phyloP scores from a whole-genome alignment of 2,329 filamentous ascomycete species.

The Zelopaecilomyces penicillatus region DNA sequence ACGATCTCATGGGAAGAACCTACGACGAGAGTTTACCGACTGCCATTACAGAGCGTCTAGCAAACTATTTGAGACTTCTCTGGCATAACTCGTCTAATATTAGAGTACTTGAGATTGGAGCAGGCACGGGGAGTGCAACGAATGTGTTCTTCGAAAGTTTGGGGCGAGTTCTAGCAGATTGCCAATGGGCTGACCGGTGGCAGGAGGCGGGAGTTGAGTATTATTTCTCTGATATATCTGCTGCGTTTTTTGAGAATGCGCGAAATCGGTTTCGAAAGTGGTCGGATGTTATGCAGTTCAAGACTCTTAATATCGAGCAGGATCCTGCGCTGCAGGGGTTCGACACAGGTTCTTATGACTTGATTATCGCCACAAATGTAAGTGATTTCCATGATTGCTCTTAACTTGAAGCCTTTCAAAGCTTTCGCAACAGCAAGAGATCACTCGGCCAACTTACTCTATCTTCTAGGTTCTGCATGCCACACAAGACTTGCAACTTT shows the following conservation, averaged over 20 bases:
- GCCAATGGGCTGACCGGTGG: constrained; percentile 10
- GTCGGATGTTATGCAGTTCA: constrained; percentile 10
- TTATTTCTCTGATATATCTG: constrained; percentile 29
- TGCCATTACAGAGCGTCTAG: constrained; percentile 6
- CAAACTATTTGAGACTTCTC: constrained; percentile 8
- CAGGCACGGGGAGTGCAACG: constrained; percentile 26
- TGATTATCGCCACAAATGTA: constrained; percentile 18
- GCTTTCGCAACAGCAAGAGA: no score
- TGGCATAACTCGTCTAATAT: constrained; percentile 25
- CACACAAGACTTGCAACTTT: no score
- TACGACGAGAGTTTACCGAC: no score
- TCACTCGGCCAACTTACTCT: no score
- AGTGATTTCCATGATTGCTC: background rate
- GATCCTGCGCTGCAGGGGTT: constrained; percentile 9
- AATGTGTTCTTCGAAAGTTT: constrained; percentile 15
- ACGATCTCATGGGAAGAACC: constrained; percentile 4
- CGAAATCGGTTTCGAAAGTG: constrained; percentile 7
- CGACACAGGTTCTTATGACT: constrained; percentile 10
- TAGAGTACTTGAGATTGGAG: constrained; percentile 30
- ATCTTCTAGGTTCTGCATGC: no score
- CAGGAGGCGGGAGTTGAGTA: constrained; percentile 12
- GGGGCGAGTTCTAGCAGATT: constrained; percentile 10
- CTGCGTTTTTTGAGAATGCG: constrained; percentile 16
- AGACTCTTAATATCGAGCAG: constrained; percentile 15
- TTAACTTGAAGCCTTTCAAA: no score